Percentiles rank a stretch among this genome's conserved stretches.
Evolutionary conservation across 352 stramenopile species (phyloP).

Genomic region (Saprolegnia diclina): DNA sequence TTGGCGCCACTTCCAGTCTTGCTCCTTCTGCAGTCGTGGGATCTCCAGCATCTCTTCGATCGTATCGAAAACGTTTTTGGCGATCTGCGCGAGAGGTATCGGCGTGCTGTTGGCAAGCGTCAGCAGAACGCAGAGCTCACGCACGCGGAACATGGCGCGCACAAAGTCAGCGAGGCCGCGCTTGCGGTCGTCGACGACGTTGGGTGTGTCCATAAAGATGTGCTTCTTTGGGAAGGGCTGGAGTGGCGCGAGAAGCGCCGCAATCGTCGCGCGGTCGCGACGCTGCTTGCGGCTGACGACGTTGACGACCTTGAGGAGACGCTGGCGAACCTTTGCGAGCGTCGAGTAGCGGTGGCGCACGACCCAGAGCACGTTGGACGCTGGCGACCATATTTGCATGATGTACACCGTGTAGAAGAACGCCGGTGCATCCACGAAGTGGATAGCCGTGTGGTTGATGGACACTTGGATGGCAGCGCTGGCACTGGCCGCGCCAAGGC

Average conservation of each 20-base stretch:
- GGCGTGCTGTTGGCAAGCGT: neutral
- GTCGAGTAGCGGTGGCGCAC: constrained; percentile 11
- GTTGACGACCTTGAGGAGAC: constrained; percentile 2
- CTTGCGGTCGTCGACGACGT: constrained; percentile 4
- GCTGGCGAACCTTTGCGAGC: neutral
- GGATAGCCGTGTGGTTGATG: constrained; percentile 2
- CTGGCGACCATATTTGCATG: constrained; percentile 17
- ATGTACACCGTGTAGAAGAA: constrained; percentile 27
- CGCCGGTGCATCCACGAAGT: neutral
- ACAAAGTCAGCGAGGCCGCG: constrained; percentile 6
- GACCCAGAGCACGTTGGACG: constrained; percentile 24
- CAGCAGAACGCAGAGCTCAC: neutral
- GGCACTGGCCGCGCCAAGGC: neutral
- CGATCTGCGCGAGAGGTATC: neutral
- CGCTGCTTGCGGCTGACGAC: neutral
- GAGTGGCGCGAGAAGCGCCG: constrained; percentile 4
- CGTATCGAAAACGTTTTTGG: neutral
- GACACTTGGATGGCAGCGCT: neutral
- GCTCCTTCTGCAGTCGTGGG: constrained; percentile 4
- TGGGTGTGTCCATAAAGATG: constrained; percentile 1
- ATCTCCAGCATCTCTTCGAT: constrained; percentile 19
- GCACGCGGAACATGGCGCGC: constrained; percentile 13
- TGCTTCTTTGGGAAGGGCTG: constrained; percentile 13
- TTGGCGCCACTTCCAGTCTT: constrained; percentile 21
- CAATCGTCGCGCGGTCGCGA: neutral